These are phyloP conservation scores for Hibiscus trionum DNA, from an alignment of 345 rosid genomes.

Conservation along the genomic window DNA sequence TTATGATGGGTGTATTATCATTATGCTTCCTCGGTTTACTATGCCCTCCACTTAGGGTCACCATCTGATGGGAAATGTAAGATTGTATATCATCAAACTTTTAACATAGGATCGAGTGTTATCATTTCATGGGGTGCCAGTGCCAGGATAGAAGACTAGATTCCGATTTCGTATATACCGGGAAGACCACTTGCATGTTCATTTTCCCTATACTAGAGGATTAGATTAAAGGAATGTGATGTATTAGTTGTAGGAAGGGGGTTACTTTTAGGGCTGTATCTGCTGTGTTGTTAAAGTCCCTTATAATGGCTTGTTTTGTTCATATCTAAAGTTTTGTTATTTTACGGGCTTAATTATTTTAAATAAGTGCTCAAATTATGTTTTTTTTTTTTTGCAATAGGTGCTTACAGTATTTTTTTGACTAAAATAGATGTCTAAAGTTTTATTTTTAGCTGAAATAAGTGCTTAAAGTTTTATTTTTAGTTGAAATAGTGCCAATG, in stretches of 20 bases:
- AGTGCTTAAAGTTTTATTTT: too few relatives aligned
- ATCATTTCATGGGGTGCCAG: constrained; percentile 14
- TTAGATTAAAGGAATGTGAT: neutral
- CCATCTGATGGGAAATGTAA: neutral
- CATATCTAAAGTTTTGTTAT: too few relatives aligned
- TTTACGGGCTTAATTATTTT: too few relatives aligned
- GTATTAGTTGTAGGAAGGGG: too few relatives aligned
- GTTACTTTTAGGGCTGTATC: too few relatives aligned
- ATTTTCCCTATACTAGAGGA: neutral
- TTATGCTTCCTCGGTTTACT: constrained; percentile 7
- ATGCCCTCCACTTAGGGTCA: constrained; percentile 5
- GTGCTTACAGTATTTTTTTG: too few relatives aligned
- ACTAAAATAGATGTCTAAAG: too few relatives aligned
- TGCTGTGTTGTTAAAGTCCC: too few relatives aligned
- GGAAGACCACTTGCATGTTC: neutral
- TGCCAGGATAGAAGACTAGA: constrained; percentile 13
- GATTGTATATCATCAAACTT: constrained; percentile 1
- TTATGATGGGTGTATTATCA: neutral
- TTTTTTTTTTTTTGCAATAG: too few relatives aligned
- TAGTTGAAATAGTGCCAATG: too few relatives aligned
- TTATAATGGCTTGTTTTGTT: neutral
- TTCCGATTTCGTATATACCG: constrained; percentile 22
- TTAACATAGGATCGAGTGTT: constrained; percentile 8
- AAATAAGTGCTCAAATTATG: too few relatives aligned
- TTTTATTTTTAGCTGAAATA: too few relatives aligned